phyloP scores from a whole-genome alignment of 306 rosid genomes.

The Cicer yamashitae region DNA sequence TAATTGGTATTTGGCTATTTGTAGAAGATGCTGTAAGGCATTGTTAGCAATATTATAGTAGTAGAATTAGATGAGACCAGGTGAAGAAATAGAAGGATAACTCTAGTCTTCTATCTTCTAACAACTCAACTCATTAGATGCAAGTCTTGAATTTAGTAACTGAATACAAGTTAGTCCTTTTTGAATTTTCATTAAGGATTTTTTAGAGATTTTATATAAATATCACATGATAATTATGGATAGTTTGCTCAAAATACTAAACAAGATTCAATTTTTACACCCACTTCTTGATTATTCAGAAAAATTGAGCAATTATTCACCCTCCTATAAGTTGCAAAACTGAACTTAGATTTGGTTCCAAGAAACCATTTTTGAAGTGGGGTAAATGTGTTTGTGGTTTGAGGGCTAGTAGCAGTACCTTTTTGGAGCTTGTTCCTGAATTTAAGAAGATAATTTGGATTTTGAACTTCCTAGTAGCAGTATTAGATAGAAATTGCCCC shows the following conservation, averaged over 20 bases:
- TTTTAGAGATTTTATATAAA: conserved; percentile 20
- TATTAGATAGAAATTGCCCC: no score
- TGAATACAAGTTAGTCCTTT: background rate
- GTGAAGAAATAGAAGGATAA: no score
- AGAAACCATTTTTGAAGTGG: conserved; percentile 48
- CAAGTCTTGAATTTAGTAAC: no score
- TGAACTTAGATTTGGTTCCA: conserved; percentile 67
- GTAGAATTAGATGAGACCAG: no score
- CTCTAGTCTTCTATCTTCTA: no score
- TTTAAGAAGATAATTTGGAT: conserved; percentile 80
- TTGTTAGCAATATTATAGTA: no score
- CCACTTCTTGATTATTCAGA: conserved; percentile 82
- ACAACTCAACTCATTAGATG: no score
- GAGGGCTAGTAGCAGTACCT: conserved; percentile 68
- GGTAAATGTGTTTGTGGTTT: conserved; percentile 52
- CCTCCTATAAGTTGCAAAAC: conserved; percentile 59
- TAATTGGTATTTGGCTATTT: no score
- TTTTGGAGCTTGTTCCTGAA: conserved; percentile 95
- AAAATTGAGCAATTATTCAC: conserved; percentile 56
- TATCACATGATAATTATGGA: conserved; percentile 61
- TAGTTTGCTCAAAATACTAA: conserved; percentile 88
- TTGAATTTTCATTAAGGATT: conserved; percentile 41
- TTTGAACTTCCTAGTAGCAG: conserved; percentile 4
- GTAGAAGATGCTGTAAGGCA: no score
- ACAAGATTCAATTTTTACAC: conserved; percentile 76